These are phyloP conservation scores for Phytomonas sp. DNA, from an alignment of 208 protist species.

Conservation along the genomic window DNA sequence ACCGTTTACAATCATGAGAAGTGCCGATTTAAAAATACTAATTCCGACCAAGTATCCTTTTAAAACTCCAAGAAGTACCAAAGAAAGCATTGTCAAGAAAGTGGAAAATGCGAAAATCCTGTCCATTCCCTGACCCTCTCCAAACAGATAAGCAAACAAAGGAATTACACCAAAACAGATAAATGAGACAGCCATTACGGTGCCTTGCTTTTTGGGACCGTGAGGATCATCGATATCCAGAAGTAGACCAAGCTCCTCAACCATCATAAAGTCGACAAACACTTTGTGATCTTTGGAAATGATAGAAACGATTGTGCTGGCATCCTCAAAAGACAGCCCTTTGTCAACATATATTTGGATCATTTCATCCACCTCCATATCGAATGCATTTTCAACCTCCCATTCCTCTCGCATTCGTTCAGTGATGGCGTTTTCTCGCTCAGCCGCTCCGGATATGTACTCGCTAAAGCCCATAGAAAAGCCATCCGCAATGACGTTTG, in stretches of 20 bases:
- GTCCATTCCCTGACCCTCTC: constrained; percentile 64
- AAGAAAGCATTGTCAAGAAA: constrained; percentile 58
- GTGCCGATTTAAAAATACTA: constrained; percentile 48
- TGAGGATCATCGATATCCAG: constrained; percentile 68
- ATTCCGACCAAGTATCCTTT: constrained; percentile 81
- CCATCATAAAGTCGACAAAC: constrained; percentile 95
- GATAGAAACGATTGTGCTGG: constrained; percentile 85
- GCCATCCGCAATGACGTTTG: constrained; percentile 92
- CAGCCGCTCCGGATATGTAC: constrained; percentile 87
- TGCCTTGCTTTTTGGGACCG: constrained; percentile 78
- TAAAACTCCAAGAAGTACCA: constrained; percentile 77
- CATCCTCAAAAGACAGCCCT: constrained; percentile 86
- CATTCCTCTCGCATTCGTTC: constrained; percentile 90
- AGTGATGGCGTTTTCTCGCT: constrained; percentile 78
- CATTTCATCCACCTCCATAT: constrained; percentile 92
- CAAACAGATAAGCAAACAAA: constrained; percentile 76
- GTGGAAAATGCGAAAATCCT: constrained; percentile 72
- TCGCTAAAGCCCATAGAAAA: constrained; percentile 95
- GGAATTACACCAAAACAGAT: constrained; percentile 88
- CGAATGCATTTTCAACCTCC: constrained; percentile 91
- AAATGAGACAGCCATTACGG: constrained; percentile 93
- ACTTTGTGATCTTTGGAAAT: constrained; percentile 90
- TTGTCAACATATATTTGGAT: constrained; percentile 91
- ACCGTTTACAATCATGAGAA: constrained; percentile 85
- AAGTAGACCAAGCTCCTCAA: constrained; percentile 89